These are phyloP conservation scores for Microcos paniculata DNA, from an alignment of 345 rosid genomes.

Conservation along the genomic window DNA sequence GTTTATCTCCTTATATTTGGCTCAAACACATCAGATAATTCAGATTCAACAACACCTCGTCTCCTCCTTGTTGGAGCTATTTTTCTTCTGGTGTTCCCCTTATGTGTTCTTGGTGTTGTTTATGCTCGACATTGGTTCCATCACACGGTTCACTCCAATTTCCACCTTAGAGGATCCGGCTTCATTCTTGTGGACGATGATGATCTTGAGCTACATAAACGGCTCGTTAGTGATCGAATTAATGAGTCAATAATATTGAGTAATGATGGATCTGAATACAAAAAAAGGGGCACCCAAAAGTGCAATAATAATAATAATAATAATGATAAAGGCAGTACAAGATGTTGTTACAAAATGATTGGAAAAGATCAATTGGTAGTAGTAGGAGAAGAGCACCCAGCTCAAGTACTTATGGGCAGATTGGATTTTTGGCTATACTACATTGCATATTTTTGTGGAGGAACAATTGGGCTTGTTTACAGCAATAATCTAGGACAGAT, in stretches of 20 bases:
- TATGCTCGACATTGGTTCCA: constrained; percentile 78
- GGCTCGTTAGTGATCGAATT: constrained; percentile 49
- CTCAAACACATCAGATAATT: constrained; percentile 24
- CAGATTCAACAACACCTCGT: constrained; percentile 37
- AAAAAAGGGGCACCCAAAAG: constrained; percentile 23
- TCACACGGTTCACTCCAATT: constrained; percentile 56
- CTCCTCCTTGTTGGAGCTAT: constrained; percentile 74
- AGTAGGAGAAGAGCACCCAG: constrained; percentile 80
- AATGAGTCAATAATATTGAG: constrained; percentile 32
- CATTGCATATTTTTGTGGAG: constrained; percentile 82
- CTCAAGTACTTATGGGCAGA: constrained; percentile 51
- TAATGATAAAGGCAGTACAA: constrained; percentile 28
- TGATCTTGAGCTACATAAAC: constrained; percentile 88
- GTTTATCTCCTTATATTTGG: constrained; percentile 73
- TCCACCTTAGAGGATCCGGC: constrained; percentile 52
- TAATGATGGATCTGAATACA: constrained; percentile 21
- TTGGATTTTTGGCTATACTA: constrained; percentile 92
- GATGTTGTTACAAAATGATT: constrained; percentile 50
- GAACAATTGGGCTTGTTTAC: constrained; percentile 93
- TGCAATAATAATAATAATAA: constrained; percentile 11
- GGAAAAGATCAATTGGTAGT: constrained; percentile 53
- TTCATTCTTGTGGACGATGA: constrained; percentile 82
- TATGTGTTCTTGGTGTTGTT: constrained; percentile 74
- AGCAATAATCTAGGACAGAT: constrained; percentile 96
- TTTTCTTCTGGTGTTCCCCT: constrained; percentile 63